Evolutionary conservation across 2,329 filamentous ascomycete genomes (phyloP).

Genomic region (Aspergillus quadrilineatus): DNA sequence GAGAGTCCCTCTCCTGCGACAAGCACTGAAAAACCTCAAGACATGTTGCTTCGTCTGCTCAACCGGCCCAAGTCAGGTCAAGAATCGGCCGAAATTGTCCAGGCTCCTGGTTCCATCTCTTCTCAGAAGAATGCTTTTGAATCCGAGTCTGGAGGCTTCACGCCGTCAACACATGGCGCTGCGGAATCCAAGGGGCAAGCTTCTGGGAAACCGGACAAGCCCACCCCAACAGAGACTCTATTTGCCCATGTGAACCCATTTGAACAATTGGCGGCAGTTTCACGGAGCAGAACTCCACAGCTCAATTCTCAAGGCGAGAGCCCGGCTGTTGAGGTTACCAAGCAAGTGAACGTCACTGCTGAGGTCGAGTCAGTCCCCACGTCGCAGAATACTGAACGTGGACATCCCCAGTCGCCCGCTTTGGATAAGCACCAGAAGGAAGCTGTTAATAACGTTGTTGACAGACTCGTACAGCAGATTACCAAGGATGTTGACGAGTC

Average conservation of each 20-base stretch:
- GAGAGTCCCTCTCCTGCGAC: slow-evolving; percentile 21
- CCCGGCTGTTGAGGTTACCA: slow-evolving; percentile 35
- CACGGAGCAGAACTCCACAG: slow-evolving; percentile 58
- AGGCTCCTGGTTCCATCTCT: slow-evolving; percentile 44
- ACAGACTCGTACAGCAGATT: slow-evolving; percentile 61
- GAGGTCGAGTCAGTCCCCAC: slow-evolving; percentile 19
- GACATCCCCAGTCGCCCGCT: slow-evolving; percentile 25
- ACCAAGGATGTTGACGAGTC: slow-evolving; percentile 65
- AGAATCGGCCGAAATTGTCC: slow-evolving; percentile 32
- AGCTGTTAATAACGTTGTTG: slow-evolving; percentile 69
- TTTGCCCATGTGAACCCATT: slow-evolving; percentile 74
- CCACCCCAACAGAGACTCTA: slow-evolving; percentile 45
- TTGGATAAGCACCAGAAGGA: slow-evolving; percentile 51
- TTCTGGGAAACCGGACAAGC: slow-evolving; percentile 32
- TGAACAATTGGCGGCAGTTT: slow-evolving; percentile 66
- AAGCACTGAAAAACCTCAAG: slow-evolving; percentile 69
- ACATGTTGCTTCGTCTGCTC: slow-evolving; percentile 81
- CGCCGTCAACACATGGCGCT: slow-evolving; percentile 16
- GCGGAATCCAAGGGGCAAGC: slow-evolving; percentile 19
- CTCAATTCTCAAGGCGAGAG: slow-evolving; percentile 42
- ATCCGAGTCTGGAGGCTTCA: slow-evolving; percentile 5
- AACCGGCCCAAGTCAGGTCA: slow-evolving; percentile 62
- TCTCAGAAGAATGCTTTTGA: slow-evolving; percentile 29
- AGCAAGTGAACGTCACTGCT: slow-evolving; percentile 25
- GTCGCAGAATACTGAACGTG: slow-evolving; percentile 12